Evolutionary conservation across 257 asterid genomes (phyloP).

Genomic region (Voacanga thouarsii): DNA sequence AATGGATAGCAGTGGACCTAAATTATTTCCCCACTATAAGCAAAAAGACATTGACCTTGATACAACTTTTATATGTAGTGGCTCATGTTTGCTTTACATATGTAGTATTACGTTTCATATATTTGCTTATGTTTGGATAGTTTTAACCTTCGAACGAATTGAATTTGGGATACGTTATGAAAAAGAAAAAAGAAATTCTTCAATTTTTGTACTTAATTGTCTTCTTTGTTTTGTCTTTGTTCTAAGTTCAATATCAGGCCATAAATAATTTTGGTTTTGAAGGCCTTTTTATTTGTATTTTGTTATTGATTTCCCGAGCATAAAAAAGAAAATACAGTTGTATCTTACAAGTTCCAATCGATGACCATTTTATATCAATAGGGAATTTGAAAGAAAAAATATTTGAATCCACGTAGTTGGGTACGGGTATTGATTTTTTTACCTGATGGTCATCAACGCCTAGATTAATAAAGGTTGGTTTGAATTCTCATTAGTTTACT

Average conservation of each 20-base stretch:
- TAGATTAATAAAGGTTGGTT: constrained; percentile 98
- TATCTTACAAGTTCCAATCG: constrained; percentile 78
- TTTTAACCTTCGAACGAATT: background rate
- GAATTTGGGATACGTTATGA: background rate
- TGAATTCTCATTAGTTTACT: constrained; percentile 28
- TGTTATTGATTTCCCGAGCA: constrained; percentile 44
- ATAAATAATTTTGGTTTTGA: constrained; percentile 43
- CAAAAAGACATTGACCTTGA: background rate
- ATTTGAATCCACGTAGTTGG: constrained; percentile 94
- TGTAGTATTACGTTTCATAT: background rate
- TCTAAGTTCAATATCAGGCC: constrained; percentile 67
- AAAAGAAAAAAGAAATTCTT: constrained; percentile 10
- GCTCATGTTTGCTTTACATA: background rate
- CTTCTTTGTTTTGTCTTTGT: constrained; percentile 8
- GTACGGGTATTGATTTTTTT: constrained; percentile 94
- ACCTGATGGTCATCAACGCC: constrained; percentile 95
- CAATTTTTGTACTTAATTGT: constrained; percentile 20
- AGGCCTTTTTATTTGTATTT: constrained; percentile 38
- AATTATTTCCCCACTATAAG: background rate
- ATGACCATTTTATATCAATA: constrained; percentile 89
- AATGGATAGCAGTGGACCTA: background rate
- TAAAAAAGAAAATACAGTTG: constrained; percentile 66
- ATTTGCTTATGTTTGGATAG: background rate
- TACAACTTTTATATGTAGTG: background rate
- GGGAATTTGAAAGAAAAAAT: constrained; percentile 97